Evolutionary conservation across 805 yeast species (phyloP).

Genomic region (Millerozyma miso): DNA sequence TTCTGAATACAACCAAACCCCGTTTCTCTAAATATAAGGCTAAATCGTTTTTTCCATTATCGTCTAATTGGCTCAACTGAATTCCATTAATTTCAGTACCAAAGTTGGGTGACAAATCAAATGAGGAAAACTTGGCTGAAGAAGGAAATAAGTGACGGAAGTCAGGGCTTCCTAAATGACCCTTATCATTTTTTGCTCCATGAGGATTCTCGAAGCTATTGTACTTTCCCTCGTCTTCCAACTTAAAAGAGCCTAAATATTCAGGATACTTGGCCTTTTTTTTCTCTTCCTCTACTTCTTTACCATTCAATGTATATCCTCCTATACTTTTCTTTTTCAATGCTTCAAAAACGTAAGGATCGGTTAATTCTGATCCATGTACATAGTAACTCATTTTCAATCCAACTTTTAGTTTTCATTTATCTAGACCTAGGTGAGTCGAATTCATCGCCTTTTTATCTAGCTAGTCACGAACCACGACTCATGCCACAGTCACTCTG

Average conservation of each 20-base stretch:
- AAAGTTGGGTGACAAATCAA: conserved; percentile 21
- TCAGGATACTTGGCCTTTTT: conserved; percentile 19
- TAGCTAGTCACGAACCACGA: too few species aligned
- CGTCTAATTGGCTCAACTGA: conserved; percentile 21
- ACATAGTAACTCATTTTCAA: neutral
- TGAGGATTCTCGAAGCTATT: conserved; percentile 15
- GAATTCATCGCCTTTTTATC: too few species aligned
- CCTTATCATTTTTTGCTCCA: conserved; percentile 21
- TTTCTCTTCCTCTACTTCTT: conserved; percentile 10
- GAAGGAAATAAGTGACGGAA: conserved; percentile 17
- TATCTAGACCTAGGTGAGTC: too few species aligned
- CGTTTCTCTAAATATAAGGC: conserved; percentile 22
- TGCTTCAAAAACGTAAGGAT: neutral
- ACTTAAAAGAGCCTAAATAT: conserved; percentile 13
- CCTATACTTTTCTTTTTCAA: too few species aligned
- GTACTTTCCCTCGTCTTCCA: conserved; percentile 17
- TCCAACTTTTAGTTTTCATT: too few species aligned
- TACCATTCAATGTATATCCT: neutral
- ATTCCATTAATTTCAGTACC: conserved; percentile 25
- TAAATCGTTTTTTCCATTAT: conserved; percentile 23
- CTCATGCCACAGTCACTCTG: too few species aligned
- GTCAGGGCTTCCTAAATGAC: conserved; percentile 20
- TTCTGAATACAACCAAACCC: conserved; percentile 22
- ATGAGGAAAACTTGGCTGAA: conserved; percentile 9
- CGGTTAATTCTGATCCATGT: neutral